Conservation (phyloP, 1,284 basidiomycete genomes). For the Papiliotrema nemorosa region DNA sequence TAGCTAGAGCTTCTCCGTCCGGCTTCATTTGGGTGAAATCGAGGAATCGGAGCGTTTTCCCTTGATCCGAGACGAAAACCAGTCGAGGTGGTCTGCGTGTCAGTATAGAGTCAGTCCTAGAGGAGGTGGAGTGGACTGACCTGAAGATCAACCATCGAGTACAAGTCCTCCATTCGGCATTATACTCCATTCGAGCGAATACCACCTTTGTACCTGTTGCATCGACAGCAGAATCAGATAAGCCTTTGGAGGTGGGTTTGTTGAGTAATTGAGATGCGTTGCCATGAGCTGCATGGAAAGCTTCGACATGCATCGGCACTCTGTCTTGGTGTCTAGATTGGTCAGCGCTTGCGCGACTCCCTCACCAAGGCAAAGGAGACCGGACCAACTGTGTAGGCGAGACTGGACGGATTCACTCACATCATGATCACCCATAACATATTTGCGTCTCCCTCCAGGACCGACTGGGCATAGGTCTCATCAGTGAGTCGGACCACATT, state of each 20-base stretch:
- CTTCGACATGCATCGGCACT: not conserved
- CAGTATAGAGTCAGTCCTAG: not conserved
- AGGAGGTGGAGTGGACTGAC: slow-evolving; percentile 16
- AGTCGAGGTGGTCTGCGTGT: slow-evolving; percentile 33
- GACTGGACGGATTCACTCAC: slow-evolving; percentile 16
- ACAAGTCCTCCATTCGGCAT: slow-evolving; percentile 30
- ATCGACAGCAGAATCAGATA: slow-evolving; percentile 1
- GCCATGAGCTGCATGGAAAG: slow-evolving; percentile 2
- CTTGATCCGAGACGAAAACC: slow-evolving; percentile 33
- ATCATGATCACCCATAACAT: slow-evolving; percentile 33
- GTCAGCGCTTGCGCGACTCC: too few relatives aligned
- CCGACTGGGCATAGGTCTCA: slow-evolving; percentile 27
- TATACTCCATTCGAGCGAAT: slow-evolving; percentile 40
- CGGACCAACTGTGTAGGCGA: not conserved
- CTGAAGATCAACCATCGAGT: slow-evolving; percentile 39
- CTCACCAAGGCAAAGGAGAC: not conserved
- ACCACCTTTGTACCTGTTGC: slow-evolving; percentile 12
- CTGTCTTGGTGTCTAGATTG: slow-evolving; percentile 11
- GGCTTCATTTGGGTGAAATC: slow-evolving; percentile 18
- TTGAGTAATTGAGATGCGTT: slow-evolving; percentile 21
- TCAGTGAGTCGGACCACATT: slow-evolving; percentile 47
- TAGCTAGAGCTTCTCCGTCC: slow-evolving; percentile 21
- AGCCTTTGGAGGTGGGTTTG: not conserved
- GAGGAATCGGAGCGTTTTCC: slow-evolving; percentile 33
- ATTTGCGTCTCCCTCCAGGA: slow-evolving; percentile 17